These are phyloP conservation scores for Heterobasidion irregulare DNA, from an alignment of 1,284 basidiomycete species.

Conservation along the genomic window DNA sequence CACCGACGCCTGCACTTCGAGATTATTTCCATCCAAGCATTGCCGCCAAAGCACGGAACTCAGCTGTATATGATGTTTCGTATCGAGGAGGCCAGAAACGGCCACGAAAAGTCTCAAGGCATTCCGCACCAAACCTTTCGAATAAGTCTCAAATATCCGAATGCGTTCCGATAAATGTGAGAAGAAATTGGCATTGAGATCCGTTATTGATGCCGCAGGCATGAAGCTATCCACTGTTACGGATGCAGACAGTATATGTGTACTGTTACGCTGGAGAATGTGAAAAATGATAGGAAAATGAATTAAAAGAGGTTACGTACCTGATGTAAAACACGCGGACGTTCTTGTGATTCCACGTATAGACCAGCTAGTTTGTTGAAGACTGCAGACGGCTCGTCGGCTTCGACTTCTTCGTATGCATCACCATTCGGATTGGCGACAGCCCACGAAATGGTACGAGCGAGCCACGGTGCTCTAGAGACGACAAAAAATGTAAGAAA, in stretches of 20 bases:
- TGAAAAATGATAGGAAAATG: not conserved
- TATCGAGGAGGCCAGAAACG: slow-evolving; percentile 42
- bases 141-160: slow-evolving; percentile 32
- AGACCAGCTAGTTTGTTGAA: slow-evolving; percentile 38
- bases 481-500: not conserved
- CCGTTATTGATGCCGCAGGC: not conserved
- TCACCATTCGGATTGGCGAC: slow-evolving; percentile 25
- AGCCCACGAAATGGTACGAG: slow-evolving; percentile 41
- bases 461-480: slow-evolving; percentile 49
- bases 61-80: slow-evolving; percentile 39
- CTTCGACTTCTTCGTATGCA: slow-evolving; percentile 27
- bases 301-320: slow-evolving; percentile 19
- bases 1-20: slow-evolving; percentile 42
- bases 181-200: slow-evolving; percentile 17
- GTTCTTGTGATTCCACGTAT: slow-evolving; percentile 41
- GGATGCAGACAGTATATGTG: slow-evolving; percentile 28
- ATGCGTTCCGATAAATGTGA: slow-evolving; percentile 21
- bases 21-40: slow-evolving; percentile 33
- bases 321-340: slow-evolving; percentile 32
- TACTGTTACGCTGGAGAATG: slow-evolving; percentile 32
- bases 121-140: slow-evolving; percentile 36
- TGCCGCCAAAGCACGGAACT: slow-evolving; percentile 48
- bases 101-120: slow-evolving; percentile 52
- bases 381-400: slow-evolving; percentile 30
- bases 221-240: slow-evolving; percentile 8